Evolutionary conservation across 148 eudicot genomes (phyloP).

Genomic region (Rhododendron simsii): DNA sequence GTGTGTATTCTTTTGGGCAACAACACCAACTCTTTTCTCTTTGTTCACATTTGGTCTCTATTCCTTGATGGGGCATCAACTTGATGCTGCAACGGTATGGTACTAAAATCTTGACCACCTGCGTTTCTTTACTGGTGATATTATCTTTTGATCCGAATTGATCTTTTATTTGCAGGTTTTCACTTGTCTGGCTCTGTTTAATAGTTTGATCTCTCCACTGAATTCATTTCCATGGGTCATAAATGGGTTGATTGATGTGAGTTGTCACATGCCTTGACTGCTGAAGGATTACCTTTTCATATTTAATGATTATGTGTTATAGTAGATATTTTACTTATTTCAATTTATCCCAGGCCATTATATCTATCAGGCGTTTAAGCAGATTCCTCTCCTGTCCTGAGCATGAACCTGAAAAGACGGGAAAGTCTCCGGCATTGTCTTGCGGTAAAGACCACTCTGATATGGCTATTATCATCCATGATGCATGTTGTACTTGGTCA

Average conservation of each 20-base stretch:
- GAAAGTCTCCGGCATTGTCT: conserved; percentile 26
- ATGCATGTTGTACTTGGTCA: conserved; percentile 80
- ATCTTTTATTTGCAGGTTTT: conserved; percentile 65
- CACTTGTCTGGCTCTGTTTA: conserved; percentile 92
- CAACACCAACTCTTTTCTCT: conserved; percentile 95
- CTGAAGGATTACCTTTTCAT: not conserved
- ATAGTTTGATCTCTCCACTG: conserved; percentile 85
- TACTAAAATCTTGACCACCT: conserved; percentile 7
- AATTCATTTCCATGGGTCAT: conserved; percentile 99
- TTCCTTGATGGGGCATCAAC: conserved; percentile 71
- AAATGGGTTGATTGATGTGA: conserved; percentile 92
- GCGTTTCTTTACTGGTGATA: not conserved
- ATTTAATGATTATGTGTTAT: not conserved
- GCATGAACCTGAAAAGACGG: conserved; percentile 19
- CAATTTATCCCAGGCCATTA: conserved; percentile 48
- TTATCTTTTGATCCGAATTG: not conserved
- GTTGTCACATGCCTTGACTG: conserved; percentile 23
- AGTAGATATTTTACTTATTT: not conserved
- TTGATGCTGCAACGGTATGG: conserved; percentile 95
- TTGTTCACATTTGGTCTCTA: conserved; percentile 89
- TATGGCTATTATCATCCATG: conserved; percentile 49
- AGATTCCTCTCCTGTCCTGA: conserved; percentile 72
- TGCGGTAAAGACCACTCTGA: conserved; percentile 32
- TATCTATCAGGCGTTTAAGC: conserved; percentile 77
- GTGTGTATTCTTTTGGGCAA: conserved; percentile 99